These are phyloP conservation scores for Leishmania arabica DNA, from an alignment of 208 protist genomes.

Conservation along the genomic window DNA sequence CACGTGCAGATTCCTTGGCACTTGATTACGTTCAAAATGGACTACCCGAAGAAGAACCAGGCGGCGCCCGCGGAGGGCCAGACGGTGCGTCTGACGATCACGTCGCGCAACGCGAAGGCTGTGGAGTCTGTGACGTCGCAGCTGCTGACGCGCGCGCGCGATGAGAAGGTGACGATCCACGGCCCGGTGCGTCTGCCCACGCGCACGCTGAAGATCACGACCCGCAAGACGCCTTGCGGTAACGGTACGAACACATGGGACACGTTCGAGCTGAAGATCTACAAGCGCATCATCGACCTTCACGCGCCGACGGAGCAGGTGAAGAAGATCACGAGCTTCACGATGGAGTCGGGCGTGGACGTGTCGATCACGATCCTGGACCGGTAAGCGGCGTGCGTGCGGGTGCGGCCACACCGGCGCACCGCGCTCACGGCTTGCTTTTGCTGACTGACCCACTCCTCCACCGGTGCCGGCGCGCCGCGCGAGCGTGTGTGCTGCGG, in stretches of 20 bases:
- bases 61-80: slow-evolving; percentile 55
- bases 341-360: slow-evolving; percentile 87
- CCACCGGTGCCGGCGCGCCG: slow-evolving; percentile 2
- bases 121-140: slow-evolving; percentile 98
- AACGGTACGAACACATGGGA: slow-evolving; percentile 99
- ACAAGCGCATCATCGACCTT: slow-evolving; percentile 99
- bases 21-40: slow-evolving; percentile 85
- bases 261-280: slow-evolving; percentile 99
- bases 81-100: slow-evolving; percentile 98
- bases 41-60: slow-evolving; percentile 79
- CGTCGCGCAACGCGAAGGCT: slow-evolving; percentile 95
- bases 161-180: slow-evolving; percentile 96
- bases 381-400: slow-evolving; percentile 20
- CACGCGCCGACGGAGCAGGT: slow-evolving; percentile 87
- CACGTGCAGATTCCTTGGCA: slow-evolving; percentile 36
- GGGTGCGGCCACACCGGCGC: not conserved
- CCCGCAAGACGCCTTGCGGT: slow-evolving; percentile 99
- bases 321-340: slow-evolving; percentile 93
- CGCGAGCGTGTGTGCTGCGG: not conserved
- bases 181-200: slow-evolving; percentile 99
- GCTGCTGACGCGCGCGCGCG: slow-evolving; percentile 94
- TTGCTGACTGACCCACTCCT: not conserved
- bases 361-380: slow-evolving; percentile 87
- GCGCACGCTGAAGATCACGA: slow-evolving; percentile 97
- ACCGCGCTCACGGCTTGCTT: slow-evolving; percentile 3